phyloP scores from a whole-genome alignment of 768 basidiomycete genomes.

The Boletus sensibilis region DNA sequence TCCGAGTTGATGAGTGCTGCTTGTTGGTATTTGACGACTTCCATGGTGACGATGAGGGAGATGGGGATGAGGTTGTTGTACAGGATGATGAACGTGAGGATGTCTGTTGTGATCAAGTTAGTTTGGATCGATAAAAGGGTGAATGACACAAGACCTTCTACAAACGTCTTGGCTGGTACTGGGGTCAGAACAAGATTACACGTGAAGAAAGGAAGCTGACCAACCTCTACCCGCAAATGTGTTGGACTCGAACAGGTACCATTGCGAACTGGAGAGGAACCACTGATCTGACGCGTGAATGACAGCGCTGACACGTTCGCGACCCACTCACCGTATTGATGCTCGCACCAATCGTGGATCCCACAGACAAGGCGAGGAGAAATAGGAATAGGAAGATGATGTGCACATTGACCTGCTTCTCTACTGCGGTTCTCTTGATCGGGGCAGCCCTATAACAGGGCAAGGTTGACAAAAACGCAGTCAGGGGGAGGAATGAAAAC shows the following conservation, averaged over 20 bases:
- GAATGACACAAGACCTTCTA: constrained; percentile 60
- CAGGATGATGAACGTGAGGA: constrained; percentile 96
- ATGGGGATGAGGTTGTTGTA: constrained; percentile 99
- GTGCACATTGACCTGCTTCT: constrained; percentile 92
- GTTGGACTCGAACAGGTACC: constrained; percentile 78
- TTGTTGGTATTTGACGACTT: constrained; percentile 98
- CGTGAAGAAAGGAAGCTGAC: constrained; percentile 15
- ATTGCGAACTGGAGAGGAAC: constrained; percentile 84
- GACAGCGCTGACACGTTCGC: background rate
- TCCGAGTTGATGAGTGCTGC: constrained; percentile 96
- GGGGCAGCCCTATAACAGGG: constrained; percentile 71
- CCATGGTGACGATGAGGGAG: constrained; percentile 98
- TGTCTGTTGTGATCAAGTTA: constrained; percentile 52
- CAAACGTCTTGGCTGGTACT: constrained; percentile 64
- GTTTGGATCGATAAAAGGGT: background rate
- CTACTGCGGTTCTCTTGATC: constrained; percentile 95
- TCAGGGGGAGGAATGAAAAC: constrained; percentile 29
- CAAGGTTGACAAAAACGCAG: background rate
- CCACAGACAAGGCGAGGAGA: constrained; percentile 82
- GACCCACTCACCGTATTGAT: constrained; percentile 63
- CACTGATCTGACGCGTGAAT: constrained; percentile 44
- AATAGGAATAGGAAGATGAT: constrained; percentile 93
- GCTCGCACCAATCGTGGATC: constrained; percentile 89
- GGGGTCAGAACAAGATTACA: background rate
- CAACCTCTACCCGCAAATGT: constrained; percentile 64